These are phyloP conservation scores for Trichoderma sp. DNA, from an alignment of 2,329 filamentous ascomycete genomes.

Conservation along the genomic window DNA sequence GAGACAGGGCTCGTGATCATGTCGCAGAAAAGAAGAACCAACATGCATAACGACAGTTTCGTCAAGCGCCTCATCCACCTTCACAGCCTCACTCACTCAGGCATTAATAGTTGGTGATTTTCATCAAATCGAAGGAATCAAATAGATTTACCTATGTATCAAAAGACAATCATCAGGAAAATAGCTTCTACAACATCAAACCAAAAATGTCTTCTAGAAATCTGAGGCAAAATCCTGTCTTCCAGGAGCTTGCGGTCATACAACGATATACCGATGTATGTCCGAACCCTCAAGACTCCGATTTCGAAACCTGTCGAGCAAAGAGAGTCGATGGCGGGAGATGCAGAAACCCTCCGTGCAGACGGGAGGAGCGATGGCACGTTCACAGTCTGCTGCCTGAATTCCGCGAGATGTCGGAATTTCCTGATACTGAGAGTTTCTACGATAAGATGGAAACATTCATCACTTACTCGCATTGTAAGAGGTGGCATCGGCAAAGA, in stretches of 20 bases:
- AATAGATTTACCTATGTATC: not conserved
- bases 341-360: not conserved
- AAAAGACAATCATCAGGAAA: not conserved
- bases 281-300: not conserved
- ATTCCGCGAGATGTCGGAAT: not conserved
- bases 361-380: not conserved
- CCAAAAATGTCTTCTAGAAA: not conserved
- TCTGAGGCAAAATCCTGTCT: not conserved
- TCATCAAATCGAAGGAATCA: not conserved
- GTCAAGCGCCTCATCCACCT: not conserved
- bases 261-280: constrained; percentile 3
- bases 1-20: not conserved
- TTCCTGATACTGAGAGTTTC: constrained; percentile 1
- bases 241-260: not conserved
- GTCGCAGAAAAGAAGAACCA: not conserved
- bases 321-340: constrained; percentile 3
- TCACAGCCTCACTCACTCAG: constrained; percentile 5
- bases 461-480: constrained; percentile 2
- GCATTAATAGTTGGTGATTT: not conserved
- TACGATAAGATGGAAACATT: constrained; percentile 1
- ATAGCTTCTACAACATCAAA: not conserved
- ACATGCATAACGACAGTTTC: constrained; percentile 10
- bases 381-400: not conserved
- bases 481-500: not conserved
- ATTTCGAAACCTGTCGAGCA: constrained; percentile 3